Conservation (phyloP, 192 early-diverging fungal species). For the Entomortierella parvispora region DNA sequence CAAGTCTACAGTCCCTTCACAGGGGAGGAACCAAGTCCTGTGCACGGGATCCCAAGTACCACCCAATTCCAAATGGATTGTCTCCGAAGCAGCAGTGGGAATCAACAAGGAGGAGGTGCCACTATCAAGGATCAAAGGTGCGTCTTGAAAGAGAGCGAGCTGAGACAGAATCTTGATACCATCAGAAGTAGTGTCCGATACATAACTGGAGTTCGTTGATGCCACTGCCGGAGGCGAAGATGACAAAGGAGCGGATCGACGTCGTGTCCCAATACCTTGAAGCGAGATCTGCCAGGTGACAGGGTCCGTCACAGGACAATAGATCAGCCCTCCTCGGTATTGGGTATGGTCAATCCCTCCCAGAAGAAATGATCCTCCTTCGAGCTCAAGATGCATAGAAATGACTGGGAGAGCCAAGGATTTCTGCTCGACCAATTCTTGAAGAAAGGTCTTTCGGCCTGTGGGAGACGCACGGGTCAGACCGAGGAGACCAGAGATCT, state of each 20-base stretch:
- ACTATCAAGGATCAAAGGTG: constrained; percentile 31
- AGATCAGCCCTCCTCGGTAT: constrained; percentile 13
- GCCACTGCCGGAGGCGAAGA: not conserved
- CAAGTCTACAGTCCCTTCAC: constrained; percentile 16
- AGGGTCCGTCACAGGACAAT: constrained; percentile 32
- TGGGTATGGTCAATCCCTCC: constrained; percentile 23
- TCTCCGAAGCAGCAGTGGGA: constrained; percentile 26
- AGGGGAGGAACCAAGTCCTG: constrained; percentile 31
- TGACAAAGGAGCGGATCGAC: not conserved
- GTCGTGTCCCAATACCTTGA: constrained; percentile 19
- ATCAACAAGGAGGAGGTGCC: constrained; percentile 31
- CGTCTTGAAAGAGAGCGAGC: constrained; percentile 15
- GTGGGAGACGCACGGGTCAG: constrained; percentile 25
- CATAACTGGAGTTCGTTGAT: no score
- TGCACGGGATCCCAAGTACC: constrained; percentile 23
- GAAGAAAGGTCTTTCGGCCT: constrained; percentile 31
- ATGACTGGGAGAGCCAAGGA: constrained; percentile 14
- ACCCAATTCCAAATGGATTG: constrained; percentile 16
- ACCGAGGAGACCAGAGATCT: constrained; percentile 28
- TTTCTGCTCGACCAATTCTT: constrained; percentile 24
- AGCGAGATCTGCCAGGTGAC: constrained; percentile 34
- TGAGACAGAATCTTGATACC: constrained; percentile 1
- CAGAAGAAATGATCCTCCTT: constrained; percentile 21
- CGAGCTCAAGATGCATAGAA: constrained; percentile 19
- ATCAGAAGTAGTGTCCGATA: not conserved